phyloP scores from a whole-genome alignment of 768 basidiomycete species.

The Kwoniella sp. region DNA sequence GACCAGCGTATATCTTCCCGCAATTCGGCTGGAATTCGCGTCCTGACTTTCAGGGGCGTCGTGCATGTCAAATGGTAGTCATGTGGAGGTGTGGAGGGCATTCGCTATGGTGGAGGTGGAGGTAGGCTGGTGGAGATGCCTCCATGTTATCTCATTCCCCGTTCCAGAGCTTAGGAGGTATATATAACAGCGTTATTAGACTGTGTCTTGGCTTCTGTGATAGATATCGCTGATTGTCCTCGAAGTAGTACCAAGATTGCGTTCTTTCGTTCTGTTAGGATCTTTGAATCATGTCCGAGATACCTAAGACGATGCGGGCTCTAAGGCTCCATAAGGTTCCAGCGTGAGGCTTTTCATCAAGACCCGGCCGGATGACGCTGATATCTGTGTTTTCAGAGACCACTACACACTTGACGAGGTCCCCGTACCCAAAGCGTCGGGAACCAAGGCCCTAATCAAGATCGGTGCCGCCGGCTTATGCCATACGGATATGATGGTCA shows the following conservation, averaged over 20 bases:
- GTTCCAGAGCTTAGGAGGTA: too few relatives aligned
- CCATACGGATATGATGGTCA: constrained; percentile 30
- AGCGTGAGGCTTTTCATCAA: constrained; percentile 2
- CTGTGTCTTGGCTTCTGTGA: too few relatives aligned
- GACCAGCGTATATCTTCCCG: neutral
- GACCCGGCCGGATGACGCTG: neutral
- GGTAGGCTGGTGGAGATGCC: too few relatives aligned
- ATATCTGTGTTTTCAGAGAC: constrained; percentile 4
- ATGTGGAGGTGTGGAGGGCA: too few relatives aligned
- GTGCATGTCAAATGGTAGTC: too few relatives aligned
- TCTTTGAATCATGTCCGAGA: neutral
- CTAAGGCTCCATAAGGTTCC: constrained; percentile 7
- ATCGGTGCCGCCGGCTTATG: constrained; percentile 34
- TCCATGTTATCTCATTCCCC: too few relatives aligned
- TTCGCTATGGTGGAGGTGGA: too few relatives aligned
- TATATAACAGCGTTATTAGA: too few relatives aligned
- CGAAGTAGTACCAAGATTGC: neutral
- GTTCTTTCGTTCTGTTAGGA: too few relatives aligned
- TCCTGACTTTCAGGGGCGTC: too few relatives aligned
- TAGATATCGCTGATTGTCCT: too few relatives aligned
- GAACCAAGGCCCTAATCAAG: constrained; percentile 21
- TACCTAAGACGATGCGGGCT: constrained; percentile 18
- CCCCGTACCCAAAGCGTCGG: constrained; percentile 19
- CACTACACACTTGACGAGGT: constrained; percentile 22
- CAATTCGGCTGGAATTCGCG: too few relatives aligned